Conservation (phyloP, 1,284 basidiomycete genomes). For the Ustilago vetiveriae region DNA sequence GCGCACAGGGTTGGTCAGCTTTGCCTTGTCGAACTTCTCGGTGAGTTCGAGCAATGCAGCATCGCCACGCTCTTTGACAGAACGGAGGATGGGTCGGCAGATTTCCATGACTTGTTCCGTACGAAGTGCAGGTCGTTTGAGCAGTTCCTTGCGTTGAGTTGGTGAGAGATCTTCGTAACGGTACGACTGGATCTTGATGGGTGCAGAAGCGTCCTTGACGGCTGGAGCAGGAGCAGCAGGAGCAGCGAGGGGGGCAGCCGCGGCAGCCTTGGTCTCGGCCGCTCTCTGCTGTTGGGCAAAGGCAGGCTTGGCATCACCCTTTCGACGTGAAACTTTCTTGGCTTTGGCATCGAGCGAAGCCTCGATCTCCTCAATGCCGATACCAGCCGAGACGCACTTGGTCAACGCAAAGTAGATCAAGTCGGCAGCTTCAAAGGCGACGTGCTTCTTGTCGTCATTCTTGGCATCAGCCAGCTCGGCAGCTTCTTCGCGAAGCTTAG, state of each 20-base stretch:
- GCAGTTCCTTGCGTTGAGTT: slow-evolving; percentile 76
- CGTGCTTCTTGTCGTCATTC: slow-evolving; percentile 75
- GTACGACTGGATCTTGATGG: slow-evolving; percentile 67
- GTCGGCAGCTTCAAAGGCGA: slow-evolving; percentile 97
- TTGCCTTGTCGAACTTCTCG: slow-evolving; percentile 88
- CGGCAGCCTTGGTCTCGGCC: slow-evolving; percentile 55
- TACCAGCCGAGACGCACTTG: slow-evolving; percentile 85
- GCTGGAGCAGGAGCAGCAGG: slow-evolving; percentile 21
- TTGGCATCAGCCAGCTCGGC: slow-evolving; percentile 90
- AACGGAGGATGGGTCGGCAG: slow-evolving; percentile 92
- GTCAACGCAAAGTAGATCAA: slow-evolving; percentile 92
- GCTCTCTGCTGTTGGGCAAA: slow-evolving; percentile 71
- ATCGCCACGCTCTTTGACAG: slow-evolving; percentile 86
- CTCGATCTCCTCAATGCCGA: slow-evolving; percentile 86
- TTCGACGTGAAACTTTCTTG: slow-evolving; percentile 84
- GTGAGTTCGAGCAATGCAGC: slow-evolving; percentile 87
- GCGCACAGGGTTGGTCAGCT: slow-evolving; percentile 71
- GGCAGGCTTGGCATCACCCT: slow-evolving; percentile 92
- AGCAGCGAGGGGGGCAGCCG: slow-evolving; percentile 1
- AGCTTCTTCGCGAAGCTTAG: slow-evolving; percentile 98
- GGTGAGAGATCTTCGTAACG: slow-evolving; percentile 68
- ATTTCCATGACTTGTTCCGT: slow-evolving; percentile 94
- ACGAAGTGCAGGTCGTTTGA: slow-evolving; percentile 89
- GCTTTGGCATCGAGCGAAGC: slow-evolving; percentile 85
- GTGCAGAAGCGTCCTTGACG: slow-evolving; percentile 69